Conservation (phyloP, 2,329 filamentous ascomycete species). For the Aspergillus latus region DNA sequence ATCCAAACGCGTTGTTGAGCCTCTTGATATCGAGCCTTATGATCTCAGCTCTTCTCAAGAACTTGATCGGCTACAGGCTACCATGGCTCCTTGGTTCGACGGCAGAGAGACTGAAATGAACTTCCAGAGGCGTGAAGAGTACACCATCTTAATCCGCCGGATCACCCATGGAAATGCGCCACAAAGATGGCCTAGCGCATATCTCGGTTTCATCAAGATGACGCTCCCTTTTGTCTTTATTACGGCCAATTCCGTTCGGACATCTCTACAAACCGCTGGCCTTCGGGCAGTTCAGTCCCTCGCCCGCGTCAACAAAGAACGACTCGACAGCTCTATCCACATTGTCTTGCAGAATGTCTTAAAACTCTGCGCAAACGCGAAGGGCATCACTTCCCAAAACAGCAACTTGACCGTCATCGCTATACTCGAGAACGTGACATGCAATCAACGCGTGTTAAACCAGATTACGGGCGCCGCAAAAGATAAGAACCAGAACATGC, state of each 20-base stretch:
- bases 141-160: constrained; percentile 70
- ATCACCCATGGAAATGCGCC: constrained; percentile 82
- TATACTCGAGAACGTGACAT: constrained; percentile 76
- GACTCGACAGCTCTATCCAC: constrained; percentile 85
- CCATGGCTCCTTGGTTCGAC: constrained; percentile 80
- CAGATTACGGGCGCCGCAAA: constrained; percentile 79
- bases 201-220: constrained; percentile 66
- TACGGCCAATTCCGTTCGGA: constrained; percentile 76
- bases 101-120: constrained; percentile 88
- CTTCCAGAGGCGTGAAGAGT: constrained; percentile 84
- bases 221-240: constrained; percentile 74
- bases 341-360: constrained; percentile 84
- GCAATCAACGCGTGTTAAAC: constrained; percentile 76
- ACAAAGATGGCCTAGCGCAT: constrained; percentile 70
- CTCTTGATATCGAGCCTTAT: constrained; percentile 63
- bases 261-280: constrained; percentile 84
- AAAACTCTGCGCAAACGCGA: constrained; percentile 84
- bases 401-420: constrained; percentile 78
- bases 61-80: constrained; percentile 80
- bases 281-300: constrained; percentile 83
- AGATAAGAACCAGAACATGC: constrained; percentile 91
- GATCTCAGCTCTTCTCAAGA: constrained; percentile 83
- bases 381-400: constrained; percentile 85
- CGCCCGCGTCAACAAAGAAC: constrained; percentile 71
- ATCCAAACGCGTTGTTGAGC: constrained; percentile 60